Percentiles rank a stretch among this genome's conserved stretches.
Conservation (phyloP, 106 monocot genomes). For the Gastrodia elata region DNA sequence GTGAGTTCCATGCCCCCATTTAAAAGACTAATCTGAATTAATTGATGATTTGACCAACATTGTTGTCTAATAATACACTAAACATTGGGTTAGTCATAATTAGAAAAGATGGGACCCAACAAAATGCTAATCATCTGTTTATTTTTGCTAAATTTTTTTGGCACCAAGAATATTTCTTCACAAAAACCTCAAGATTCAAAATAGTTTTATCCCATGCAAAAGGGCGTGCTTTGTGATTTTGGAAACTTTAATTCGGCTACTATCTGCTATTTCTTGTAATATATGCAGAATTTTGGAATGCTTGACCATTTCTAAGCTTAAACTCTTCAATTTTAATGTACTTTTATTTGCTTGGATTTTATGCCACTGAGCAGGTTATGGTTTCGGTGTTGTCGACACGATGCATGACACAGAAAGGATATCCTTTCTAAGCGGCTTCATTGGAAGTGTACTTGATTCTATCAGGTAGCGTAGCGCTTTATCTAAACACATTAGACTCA, state of each 20-base stretch:
- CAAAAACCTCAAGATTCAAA: not conserved
- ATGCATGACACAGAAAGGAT: slow-evolving; percentile 5
- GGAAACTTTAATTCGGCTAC: not conserved
- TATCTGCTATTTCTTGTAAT: too few relatives aligned
- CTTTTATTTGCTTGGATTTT: not conserved
- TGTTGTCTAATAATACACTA: too few relatives aligned
- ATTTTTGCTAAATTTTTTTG: too few relatives aligned
- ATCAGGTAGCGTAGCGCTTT: slow-evolving; percentile 8
- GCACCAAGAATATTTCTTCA: too few relatives aligned
- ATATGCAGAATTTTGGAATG: too few relatives aligned
- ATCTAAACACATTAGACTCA: not conserved
- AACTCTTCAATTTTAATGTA: not conserved
- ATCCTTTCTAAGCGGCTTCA: slow-evolving; percentile 5
- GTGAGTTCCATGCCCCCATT: not conserved
- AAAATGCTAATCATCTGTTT: too few relatives aligned
- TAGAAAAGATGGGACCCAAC: not conserved
- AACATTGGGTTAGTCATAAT: not conserved
- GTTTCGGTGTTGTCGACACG: not conserved
- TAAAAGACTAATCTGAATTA: not conserved
- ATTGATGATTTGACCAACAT: too few relatives aligned
- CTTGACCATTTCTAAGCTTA: not conserved
- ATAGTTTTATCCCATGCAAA: not conserved
- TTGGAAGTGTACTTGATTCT: slow-evolving; percentile 13
- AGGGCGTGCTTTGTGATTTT: not conserved
- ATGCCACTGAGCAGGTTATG: not conserved